A percentile compares a stretch with the other conserved stretches of the same genome.
phyloP scores from a whole-genome alignment of 768 basidiomycete genomes.

The Thelephora ganbajun region DNA sequence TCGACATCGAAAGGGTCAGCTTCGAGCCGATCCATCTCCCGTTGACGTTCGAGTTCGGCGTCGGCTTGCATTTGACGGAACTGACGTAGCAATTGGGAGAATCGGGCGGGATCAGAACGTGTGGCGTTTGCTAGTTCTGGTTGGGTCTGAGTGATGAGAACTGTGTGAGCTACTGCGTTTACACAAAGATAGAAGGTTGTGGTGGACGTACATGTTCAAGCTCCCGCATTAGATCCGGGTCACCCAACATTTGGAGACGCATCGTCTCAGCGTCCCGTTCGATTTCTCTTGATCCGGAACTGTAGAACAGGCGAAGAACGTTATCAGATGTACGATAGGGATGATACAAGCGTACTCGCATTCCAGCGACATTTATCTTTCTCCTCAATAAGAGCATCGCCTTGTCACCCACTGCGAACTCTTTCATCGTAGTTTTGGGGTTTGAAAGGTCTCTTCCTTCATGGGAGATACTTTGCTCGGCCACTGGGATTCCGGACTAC shows the following conservation, averaged over 20 bases:
- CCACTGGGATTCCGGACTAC: conserved; percentile 60
- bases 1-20: conserved; percentile 87
- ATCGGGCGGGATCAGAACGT: conserved; percentile 50
- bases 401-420: conserved; percentile 47
- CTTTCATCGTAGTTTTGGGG: conserved; percentile 53
- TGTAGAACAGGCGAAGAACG: background rate
- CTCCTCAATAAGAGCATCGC: conserved; percentile 59
- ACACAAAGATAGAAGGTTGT: background rate
- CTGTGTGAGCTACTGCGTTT: background rate
- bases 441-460: conserved; percentile 52
- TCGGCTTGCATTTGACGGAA: conserved; percentile 39
- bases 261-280: conserved; percentile 83
- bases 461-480: conserved; percentile 62
- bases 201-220: conserved; percentile 42
- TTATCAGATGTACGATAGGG: background rate
- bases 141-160: conserved; percentile 37
- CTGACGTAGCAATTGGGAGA: conserved; percentile 59
- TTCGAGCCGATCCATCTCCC: conserved; percentile 56
- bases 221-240: conserved; percentile 67
- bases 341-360: conserved; percentile 15
- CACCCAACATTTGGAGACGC: conserved; percentile 75
- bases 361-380: conserved; percentile 35
- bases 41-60: conserved; percentile 41
- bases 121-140: conserved; percentile 75
- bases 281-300: conserved; percentile 30